Percentiles rank a stretch among this genome's conserved stretches.
These are phyloP conservation scores for Starmera dryadoides DNA, from an alignment of 805 yeast species.

Conservation along the genomic window DNA sequence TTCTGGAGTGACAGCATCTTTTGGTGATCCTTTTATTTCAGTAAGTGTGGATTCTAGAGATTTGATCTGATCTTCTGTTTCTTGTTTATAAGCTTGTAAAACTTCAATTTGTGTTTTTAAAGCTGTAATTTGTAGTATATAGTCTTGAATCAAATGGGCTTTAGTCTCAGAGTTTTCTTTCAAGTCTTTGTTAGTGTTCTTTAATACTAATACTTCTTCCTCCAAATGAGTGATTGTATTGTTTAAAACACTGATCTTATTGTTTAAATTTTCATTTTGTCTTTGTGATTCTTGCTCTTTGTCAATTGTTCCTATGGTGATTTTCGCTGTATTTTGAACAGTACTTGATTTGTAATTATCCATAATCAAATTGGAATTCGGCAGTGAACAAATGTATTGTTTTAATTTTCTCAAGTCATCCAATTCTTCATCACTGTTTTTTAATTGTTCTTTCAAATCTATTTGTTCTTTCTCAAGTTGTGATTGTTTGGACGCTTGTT, in stretches of 20 bases:
- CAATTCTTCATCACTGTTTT: slow-evolving; percentile 4
- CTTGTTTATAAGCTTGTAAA: not conserved
- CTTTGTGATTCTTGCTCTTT: not conserved
- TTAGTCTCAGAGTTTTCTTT: slow-evolving; percentile 2
- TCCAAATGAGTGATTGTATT: not conserved
- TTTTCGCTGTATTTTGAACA: not conserved
- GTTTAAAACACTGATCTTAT: not conserved
- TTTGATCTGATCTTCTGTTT: slow-evolving; percentile 1
- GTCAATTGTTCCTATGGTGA: not conserved
- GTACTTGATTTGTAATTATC: not conserved
- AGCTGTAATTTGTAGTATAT: slow-evolving; percentile 3
- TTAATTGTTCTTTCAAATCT: too few relatives aligned
- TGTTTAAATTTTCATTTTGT: not conserved
- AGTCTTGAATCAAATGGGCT: not conserved
- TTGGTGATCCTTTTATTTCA: slow-evolving; percentile 15
- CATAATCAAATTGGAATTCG: slow-evolving; percentile 8
- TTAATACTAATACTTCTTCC: slow-evolving; percentile 1
- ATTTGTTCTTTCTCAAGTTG: slow-evolving; percentile 1
- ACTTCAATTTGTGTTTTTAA: slow-evolving; percentile 3
- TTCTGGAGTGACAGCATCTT: slow-evolving; percentile 16
- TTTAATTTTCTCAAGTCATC: slow-evolving; percentile 15
- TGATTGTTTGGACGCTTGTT: not conserved
- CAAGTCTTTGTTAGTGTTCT: slow-evolving; percentile 7
- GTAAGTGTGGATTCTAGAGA: slow-evolving; percentile 2
- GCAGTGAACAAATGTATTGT: slow-evolving; percentile 4